These are phyloP conservation scores for Talaromyces wortmannii DNA, from an alignment of 495 filamentous ascomycete genomes.

Conservation along the genomic window DNA sequence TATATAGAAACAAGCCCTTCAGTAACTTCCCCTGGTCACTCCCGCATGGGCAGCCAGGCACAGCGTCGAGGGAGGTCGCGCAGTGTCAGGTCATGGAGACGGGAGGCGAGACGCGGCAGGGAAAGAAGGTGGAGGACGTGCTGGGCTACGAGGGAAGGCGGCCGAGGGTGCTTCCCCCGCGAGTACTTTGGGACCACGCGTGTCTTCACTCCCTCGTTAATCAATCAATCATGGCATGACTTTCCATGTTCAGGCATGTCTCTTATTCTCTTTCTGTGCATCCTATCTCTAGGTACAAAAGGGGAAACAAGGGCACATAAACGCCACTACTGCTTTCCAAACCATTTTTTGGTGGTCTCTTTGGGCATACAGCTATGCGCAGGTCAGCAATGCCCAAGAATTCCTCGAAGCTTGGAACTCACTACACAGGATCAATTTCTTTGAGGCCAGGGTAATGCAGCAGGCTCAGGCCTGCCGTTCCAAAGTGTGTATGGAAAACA, in stretches of 20 bases:
- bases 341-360: slow-evolving; percentile 50
- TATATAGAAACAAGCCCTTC: neutral
- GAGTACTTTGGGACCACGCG: too few species aligned
- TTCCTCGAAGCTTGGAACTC: slow-evolving; percentile 26
- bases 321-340: slow-evolving; percentile 16
- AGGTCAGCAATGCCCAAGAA: slow-evolving; percentile 1
- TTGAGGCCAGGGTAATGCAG: slow-evolving; percentile 66
- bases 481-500: slow-evolving; percentile 93
- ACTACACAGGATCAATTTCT: slow-evolving; percentile 86
- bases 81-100: too few species aligned
- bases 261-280: neutral
- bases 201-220: too few species aligned
- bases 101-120: neutral
- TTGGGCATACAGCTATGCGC: slow-evolving; percentile 66
- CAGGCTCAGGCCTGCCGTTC: slow-evolving; percentile 80
- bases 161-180: too few species aligned
- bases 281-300: neutral
- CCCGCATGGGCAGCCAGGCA: neutral
- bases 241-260: too few species aligned
- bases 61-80: neutral
- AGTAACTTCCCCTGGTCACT: neutral
- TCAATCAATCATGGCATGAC: too few species aligned
- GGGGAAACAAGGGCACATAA: neutral
- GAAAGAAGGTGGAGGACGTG: neutral
- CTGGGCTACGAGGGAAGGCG: neutral